Evolutionary conservation across 2,329 filamentous ascomycete species (phyloP), one percentile per base, ranked within the genome.

Genomic region (Exophiala lecanii-corni): DNA sequence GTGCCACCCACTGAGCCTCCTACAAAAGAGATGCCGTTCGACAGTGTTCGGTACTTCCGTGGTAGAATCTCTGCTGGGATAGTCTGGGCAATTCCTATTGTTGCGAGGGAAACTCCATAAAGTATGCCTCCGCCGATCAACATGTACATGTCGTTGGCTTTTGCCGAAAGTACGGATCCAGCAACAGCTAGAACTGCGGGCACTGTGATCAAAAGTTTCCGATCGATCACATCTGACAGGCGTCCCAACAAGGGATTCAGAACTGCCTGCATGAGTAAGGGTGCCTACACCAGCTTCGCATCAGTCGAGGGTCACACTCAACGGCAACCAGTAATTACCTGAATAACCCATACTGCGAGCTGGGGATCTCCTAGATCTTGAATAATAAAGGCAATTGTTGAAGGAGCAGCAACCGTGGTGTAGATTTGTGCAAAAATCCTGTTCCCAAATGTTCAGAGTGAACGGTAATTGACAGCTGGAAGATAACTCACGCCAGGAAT

Each of bases 1-100:
- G 76, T 43, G 36, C 75, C 73, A 16, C 74, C 74, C 9, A 76
- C 36, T 2, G 71, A 66, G 10, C 74, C 75, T 2, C 67, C 74
- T 9, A 75, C 51, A 36, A 71, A 74, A 1, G 70, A 65, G 37
- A 76, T 69, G 2, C 74, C 74, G 42, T 78, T 78, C 1, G 75
- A 74, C 4, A 78, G 55, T 12, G 75, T 67, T n/a, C 75, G 67
- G 47, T 73, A 78, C 49, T 78, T 78, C 30, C 78, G 53, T 1
- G 75, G 75, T 21, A 79, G 56, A 17, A 79, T 73, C 58, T 79
- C 75, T 2, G 72, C 71, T 0, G 74, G 74, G 20, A 79, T 78
- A 0, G 75, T 68, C 55, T 78, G 53, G 4, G 77, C 72, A 40
- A 79, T 75, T 9, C 73, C 65, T 28, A 78, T 74, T 0, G 74